Evolutionary conservation across 371 early-diverging fungal species (phyloP).

Genomic region (Mucor indicus): DNA sequence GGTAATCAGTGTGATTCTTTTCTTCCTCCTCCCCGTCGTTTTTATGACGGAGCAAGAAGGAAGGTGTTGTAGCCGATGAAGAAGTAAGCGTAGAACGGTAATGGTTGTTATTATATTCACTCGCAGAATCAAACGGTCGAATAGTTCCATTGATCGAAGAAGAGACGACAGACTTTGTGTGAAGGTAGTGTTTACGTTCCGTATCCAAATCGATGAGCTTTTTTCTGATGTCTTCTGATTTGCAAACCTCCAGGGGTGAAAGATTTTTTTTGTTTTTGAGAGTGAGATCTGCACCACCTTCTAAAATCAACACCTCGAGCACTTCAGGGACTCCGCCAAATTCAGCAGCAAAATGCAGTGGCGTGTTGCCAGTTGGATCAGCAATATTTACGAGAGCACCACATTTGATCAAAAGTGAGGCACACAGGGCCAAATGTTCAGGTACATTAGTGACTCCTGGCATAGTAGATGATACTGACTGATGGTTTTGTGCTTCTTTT

Average conservation of each 20-base stretch:
- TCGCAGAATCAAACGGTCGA: constrained; percentile 39
- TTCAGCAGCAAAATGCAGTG: constrained; percentile 66
- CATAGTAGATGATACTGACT: constrained; percentile 1
- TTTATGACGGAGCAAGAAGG: neutral
- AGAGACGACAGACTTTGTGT: constrained; percentile 18
- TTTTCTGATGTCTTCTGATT: constrained; percentile 25
- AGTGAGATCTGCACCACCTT: constrained; percentile 45
- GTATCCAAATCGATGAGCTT: constrained; percentile 16
- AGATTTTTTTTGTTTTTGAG: constrained; percentile 49
- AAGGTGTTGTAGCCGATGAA: constrained; percentile 15
- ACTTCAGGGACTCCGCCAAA: constrained; percentile 58
- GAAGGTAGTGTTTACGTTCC: constrained; percentile 25
- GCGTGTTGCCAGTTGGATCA: constrained; percentile 63
- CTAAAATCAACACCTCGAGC: constrained; percentile 45
- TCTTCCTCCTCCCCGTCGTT: constrained; percentile 1
- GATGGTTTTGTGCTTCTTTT: constrained; percentile 2
- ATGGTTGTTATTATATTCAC: constrained; percentile 20
- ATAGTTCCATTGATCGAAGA: constrained; percentile 29
- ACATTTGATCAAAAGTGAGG: constrained; percentile 48
- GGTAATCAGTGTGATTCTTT: constrained; percentile 7
- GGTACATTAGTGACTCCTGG: constrained; percentile 23
- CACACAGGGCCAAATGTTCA: constrained; percentile 47
- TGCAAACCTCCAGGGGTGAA: constrained; percentile 51
- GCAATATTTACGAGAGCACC: constrained; percentile 59
- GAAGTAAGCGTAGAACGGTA: constrained; percentile 4